Evolutionary conservation across 2,329 filamentous ascomycete genomes (phyloP), one percentile per base, ranked within the genome.

Genomic region (Elsinoe batatas): DNA sequence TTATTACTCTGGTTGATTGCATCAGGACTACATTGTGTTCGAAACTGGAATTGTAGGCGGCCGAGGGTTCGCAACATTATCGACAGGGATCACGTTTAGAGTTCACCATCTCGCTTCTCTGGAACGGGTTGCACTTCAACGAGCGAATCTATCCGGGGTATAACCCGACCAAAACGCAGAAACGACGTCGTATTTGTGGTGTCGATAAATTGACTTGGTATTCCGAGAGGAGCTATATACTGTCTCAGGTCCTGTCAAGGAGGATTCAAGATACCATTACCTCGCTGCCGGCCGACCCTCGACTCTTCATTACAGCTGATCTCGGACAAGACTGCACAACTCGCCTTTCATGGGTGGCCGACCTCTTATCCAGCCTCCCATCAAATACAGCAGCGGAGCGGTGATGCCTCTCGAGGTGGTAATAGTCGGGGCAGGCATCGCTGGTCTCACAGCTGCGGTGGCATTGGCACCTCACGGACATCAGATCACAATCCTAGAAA

Each of bases 361-460:
- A 26, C 40, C 40, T 11, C 20, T 44, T n/a, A 18, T 10, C 17
- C 3, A 12, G 40, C n/a, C 17, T 22, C n/a, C 40, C 8, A 17
- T 22, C 13, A 18, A 20, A 17, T 12, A 18, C 17, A 18, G 17
- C 20, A 26, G 26, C 7, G 26, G 22, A 49, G 15, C 49, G 20
- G 17, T 6, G 26, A 56, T 56, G 54, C 54, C 44, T 33, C 50
- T 63, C 1, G 17, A 61, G 12, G 38, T 60, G 11, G 38, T 53
- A 11, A 60, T 64, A 17, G 56, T 64, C 13, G 63, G 63, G 17
- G 63, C 61, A 8, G 63, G 63, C 7, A 62, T 64, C 37, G 62
- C 60, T n/a, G 63, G 62, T n/a, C 60, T 64, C 15, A 51, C 35
- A 5, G 59, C 62, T 17, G 56, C 57, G 1, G 59, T 64, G 36